Evolutionary conservation across 495 filamentous ascomycete genomes (phyloP).

Genomic region (Hyaloscypha hepaticicola): DNA sequence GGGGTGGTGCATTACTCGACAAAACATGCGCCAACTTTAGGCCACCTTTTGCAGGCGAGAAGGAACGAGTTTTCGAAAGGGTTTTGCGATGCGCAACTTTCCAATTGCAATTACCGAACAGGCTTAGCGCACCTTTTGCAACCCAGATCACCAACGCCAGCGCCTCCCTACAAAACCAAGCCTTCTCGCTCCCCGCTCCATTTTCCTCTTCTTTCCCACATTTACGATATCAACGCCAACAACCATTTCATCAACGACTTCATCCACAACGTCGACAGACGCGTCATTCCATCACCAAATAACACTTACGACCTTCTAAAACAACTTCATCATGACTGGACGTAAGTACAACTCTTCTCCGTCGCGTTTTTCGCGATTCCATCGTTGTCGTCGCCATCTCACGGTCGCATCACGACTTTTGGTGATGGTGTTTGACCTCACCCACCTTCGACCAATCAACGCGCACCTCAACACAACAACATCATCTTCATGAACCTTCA

Average conservation of each 20-base stretch:
- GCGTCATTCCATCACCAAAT: constrained; percentile 32
- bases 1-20: too few species aligned
- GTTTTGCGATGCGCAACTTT: background rate
- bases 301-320: constrained; percentile 18
- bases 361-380: constrained; percentile 18
- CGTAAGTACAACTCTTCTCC: constrained; percentile 28
- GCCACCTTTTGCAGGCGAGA: background rate
- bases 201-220: constrained; percentile 12
- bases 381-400: constrained; percentile 20
- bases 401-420: constrained; percentile 22
- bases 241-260: constrained; percentile 26
- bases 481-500: constrained; percentile 12
- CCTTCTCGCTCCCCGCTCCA: constrained; percentile 4
- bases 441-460: constrained; percentile 24
- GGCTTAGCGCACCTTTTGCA: background rate
- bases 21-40: background rate
- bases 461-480: constrained; percentile 13
- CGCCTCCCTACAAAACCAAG: constrained; percentile 8
- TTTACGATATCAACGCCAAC: constrained; percentile 11
- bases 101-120: background rate
- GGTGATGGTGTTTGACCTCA: constrained; percentile 17
- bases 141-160: constrained; percentile 3
- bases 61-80: background rate
- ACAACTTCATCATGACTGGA: constrained; percentile 35
- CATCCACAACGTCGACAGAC: constrained; percentile 24